Percentiles rank a stretch among this genome's conserved stretches.
Evolutionary conservation across 441 rosid species (phyloP).

Genomic region (Pelargonium myrrhifolium): DNA sequence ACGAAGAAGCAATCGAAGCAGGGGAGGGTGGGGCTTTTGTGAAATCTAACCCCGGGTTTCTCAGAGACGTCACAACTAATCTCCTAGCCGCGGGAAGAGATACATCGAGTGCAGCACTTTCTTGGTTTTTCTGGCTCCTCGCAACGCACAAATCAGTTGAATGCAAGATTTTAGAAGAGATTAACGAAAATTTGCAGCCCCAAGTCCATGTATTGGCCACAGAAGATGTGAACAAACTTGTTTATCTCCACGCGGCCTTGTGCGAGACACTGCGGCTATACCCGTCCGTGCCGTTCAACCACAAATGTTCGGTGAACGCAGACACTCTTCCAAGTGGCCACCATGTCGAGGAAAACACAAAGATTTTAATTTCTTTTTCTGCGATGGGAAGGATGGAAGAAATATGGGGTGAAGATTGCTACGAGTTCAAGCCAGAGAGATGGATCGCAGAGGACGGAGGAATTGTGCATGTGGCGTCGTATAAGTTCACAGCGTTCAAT

Average conservation of each 20-base stretch:
- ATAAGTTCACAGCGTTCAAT: conserved; percentile 17
- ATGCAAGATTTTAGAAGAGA: not conserved
- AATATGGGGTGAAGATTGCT: conserved; percentile 27
- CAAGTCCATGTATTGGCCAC: not conserved
- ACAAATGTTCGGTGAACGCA: conserved; percentile 16
- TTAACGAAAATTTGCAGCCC: not conserved
- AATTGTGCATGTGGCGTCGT: conserved; percentile 2
- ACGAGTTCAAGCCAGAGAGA: conserved; percentile 27
- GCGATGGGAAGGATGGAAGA: conserved; percentile 24
- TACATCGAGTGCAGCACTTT: not conserved
- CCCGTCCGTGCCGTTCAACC: conserved; percentile 33
- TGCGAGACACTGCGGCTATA: conserved; percentile 14
- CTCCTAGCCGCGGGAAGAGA: conserved; percentile 4
- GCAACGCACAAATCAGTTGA: not conserved
- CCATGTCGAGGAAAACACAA: conserved; percentile 15
- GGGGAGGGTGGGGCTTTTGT: too few relatives aligned
- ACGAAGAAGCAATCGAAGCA: not conserved
- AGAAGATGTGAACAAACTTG: conserved; percentile 16
- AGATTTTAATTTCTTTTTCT: conserved; percentile 25
- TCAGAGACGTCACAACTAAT: not conserved
- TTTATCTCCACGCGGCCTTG: conserved; percentile 29
- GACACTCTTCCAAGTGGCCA: conserved; percentile 34
- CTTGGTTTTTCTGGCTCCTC: not conserved
- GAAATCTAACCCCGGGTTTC: not conserved
- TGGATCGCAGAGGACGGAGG: conserved; percentile 16